Conservation (phyloP, 805 yeast species). For the Starmerella stellata region DNA sequence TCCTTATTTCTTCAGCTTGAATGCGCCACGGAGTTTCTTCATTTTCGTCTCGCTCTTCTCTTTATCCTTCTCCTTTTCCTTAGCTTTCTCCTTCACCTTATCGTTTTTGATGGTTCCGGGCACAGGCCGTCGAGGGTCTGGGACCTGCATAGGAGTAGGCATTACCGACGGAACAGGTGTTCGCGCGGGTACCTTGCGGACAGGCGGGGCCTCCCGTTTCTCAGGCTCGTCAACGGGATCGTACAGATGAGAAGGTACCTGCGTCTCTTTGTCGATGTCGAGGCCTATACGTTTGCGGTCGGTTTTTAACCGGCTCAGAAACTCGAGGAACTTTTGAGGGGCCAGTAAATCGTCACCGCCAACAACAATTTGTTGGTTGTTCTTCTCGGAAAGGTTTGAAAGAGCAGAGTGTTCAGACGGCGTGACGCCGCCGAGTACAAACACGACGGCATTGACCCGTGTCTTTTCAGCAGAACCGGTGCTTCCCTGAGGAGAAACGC, state of each 20-base stretch:
- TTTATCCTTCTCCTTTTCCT: no score
- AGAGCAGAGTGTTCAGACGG: slow-evolving; percentile 62
- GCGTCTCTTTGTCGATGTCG: slow-evolving; percentile 16
- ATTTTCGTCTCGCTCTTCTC: slow-evolving; percentile 10
- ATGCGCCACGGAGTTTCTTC: slow-evolving; percentile 13
- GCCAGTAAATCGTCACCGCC: slow-evolving; percentile 63
- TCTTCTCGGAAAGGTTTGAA: slow-evolving; percentile 44
- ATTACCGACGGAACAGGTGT: background rate
- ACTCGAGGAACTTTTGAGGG: slow-evolving; percentile 22
- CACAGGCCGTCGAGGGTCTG: slow-evolving; percentile 2
- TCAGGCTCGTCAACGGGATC: background rate
- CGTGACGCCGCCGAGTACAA: slow-evolving; percentile 79
- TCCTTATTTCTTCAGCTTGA: slow-evolving; percentile 5
- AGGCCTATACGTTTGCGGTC: slow-evolving; percentile 21
- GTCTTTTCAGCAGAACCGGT: slow-evolving; percentile 10
- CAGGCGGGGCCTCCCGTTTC: no score
- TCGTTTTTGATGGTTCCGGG: background rate
- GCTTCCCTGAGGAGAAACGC: background rate
- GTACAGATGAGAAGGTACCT: slow-evolving; percentile 10
- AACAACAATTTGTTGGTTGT: slow-evolving; percentile 49
- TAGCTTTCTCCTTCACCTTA: no score
- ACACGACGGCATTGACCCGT: slow-evolving; percentile 58
- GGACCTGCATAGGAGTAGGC: background rate
- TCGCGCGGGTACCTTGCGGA: background rate
- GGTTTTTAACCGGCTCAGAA: slow-evolving; percentile 18